Conservation (phyloP, 106 monocot genomes). For the Xerophyta viscosa region DNA sequence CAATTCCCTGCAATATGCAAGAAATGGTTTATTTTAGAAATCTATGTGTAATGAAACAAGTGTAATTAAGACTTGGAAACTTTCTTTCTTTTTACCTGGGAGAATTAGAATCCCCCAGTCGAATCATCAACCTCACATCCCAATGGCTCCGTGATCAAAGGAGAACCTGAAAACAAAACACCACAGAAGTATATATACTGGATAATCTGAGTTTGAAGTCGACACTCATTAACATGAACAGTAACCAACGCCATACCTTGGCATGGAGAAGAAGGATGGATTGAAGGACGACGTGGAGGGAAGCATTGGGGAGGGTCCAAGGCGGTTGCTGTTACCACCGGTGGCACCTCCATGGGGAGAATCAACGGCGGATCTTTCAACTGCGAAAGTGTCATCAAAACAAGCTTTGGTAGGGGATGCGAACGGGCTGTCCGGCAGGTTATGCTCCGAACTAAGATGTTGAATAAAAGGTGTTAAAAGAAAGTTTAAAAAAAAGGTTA, state of each 20-base stretch:
- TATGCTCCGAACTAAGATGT: slow-evolving; percentile 46
- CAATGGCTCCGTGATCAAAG: slow-evolving; percentile 39
- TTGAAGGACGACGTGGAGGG: slow-evolving; percentile 39
- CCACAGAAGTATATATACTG: too few relatives aligned
- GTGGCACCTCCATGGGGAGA: background rate
- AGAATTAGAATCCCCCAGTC: too few relatives aligned
- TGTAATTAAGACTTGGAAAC: background rate
- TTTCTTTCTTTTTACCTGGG: background rate
- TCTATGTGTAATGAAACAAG: background rate
- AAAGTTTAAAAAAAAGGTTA: background rate
- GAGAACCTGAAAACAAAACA: slow-evolving; percentile 25
- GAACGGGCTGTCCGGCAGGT: slow-evolving; percentile 85
- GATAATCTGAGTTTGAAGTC: too few relatives aligned
- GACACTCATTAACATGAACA: too few relatives aligned
- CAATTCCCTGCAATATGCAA: background rate
- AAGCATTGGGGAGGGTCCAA: slow-evolving; percentile 37
- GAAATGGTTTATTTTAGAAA: too few relatives aligned
- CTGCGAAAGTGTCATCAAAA: slow-evolving; percentile 15
- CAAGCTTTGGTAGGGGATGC: slow-evolving; percentile 44
- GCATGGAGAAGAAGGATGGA: slow-evolving; percentile 59
- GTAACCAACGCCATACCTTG: too few relatives aligned
- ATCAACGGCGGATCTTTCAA: slow-evolving; percentile 11
- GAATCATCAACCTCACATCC: slow-evolving; percentile 43
- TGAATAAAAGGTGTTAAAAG: too few relatives aligned
- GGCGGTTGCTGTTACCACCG: slow-evolving; percentile 16